phyloP scores from a whole-genome alignment of 2,329 filamentous ascomycete species.

The Zasmidium angulare region DNA sequence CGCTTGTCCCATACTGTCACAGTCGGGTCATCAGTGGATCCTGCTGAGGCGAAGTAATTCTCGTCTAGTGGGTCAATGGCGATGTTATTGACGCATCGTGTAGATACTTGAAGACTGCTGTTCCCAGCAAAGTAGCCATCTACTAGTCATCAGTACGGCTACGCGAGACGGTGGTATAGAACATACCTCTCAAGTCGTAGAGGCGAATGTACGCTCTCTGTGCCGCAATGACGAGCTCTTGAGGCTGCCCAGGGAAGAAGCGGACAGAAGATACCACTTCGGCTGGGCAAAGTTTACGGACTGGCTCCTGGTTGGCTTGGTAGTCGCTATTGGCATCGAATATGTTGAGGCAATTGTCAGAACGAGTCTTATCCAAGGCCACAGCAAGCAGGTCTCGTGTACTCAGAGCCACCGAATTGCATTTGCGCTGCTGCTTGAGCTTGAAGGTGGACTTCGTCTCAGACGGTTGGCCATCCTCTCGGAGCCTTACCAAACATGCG shows the following conservation, averaged over 20 bases:
- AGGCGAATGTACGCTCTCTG: constrained; percentile 73
- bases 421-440: constrained; percentile 73
- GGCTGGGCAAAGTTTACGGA: constrained; percentile 57
- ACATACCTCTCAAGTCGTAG: constrained; percentile 72
- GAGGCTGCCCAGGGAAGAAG: constrained; percentile 76
- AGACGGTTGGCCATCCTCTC: constrained; percentile 55
- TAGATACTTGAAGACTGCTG: constrained; percentile 47
- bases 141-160: not conserved
- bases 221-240: constrained; percentile 73
- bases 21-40: constrained; percentile 68
- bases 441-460: constrained; percentile 60
- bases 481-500: constrained; percentile 71
- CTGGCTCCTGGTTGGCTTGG: constrained; percentile 50
- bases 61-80: constrained; percentile 77
- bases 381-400: constrained; percentile 70
- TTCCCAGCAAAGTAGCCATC: constrained; percentile 26
- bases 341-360: constrained; percentile 78
- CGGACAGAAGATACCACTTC: constrained; percentile 80
- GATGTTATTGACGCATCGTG: constrained; percentile 64
- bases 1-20: constrained; percentile 78
- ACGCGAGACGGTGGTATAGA: not conserved
- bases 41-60: constrained; percentile 80
- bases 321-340: constrained; percentile 71
- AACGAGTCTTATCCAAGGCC: constrained; percentile 75
- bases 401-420: constrained; percentile 80